Evolutionary conservation across 2,329 filamentous ascomycete species (phyloP).

Genomic region (Phialemoniopsis sp.): DNA sequence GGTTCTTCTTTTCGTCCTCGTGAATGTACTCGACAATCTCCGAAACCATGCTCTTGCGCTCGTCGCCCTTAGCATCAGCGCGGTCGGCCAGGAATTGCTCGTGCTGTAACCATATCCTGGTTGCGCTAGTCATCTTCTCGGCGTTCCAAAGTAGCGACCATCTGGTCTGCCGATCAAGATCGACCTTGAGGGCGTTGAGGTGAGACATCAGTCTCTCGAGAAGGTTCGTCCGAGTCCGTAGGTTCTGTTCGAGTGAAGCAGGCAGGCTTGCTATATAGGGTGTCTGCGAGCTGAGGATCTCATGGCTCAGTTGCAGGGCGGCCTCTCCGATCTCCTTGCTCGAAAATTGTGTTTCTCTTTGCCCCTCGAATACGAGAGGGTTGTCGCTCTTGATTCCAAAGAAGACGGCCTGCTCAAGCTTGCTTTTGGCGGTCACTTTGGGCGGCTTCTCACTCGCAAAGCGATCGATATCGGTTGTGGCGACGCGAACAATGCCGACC

Average conservation of each 20-base stretch:
- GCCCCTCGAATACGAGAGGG: slow-evolving; percentile 78
- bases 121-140: slow-evolving; percentile 81
- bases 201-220: slow-evolving; percentile 72
- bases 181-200: slow-evolving; percentile 60
- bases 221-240: slow-evolving; percentile 68
- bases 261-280: slow-evolving; percentile 69
- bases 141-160: slow-evolving; percentile 87
- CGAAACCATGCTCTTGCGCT: slow-evolving; percentile 65
- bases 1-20: slow-evolving; percentile 68
- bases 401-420: slow-evolving; percentile 92
- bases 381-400: slow-evolving; percentile 80
- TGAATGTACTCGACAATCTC: slow-evolving; percentile 74
- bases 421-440: slow-evolving; percentile 75
- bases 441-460: slow-evolving; percentile 56
- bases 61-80: slow-evolving; percentile 41
- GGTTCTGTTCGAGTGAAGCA: slow-evolving; percentile 76
- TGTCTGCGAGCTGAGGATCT: slow-evolving; percentile 76
- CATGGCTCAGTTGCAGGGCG: slow-evolving; percentile 72
- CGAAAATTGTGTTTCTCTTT: slow-evolving; percentile 62
- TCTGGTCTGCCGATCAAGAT: slow-evolving; percentile 62
- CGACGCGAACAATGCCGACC: slow-evolving; percentile 56
- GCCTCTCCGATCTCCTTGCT: slow-evolving; percentile 70
- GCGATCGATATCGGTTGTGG: slow-evolving; percentile 54
- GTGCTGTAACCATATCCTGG: slow-evolving; percentile 75
- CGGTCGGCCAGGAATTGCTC: slow-evolving; percentile 62